phyloP scores from a whole-genome alignment of 1,284 basidiomycete genomes.

The Ustilago cynodontis region DNA sequence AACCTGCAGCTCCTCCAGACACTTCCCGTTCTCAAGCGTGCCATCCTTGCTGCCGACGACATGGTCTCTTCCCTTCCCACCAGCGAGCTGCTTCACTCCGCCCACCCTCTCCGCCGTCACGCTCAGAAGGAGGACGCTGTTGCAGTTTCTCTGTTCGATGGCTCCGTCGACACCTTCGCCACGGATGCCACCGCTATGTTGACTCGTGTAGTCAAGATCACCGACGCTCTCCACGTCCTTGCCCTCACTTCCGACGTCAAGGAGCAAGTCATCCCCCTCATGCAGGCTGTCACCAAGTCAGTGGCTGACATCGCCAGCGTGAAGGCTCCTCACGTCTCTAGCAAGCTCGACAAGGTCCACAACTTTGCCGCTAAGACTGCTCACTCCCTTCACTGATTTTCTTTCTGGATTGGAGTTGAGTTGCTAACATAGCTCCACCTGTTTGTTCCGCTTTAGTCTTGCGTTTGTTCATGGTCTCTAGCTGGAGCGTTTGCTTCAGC shows the following conservation, averaged over 20 bases:
- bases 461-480: background rate
- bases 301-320: constrained; percentile 6
- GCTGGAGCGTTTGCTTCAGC: background rate
- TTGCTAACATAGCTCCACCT: background rate
- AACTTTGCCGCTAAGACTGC: constrained; percentile 14
- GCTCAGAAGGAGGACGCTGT: background rate
- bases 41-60: constrained; percentile 5
- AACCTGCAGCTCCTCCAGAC: constrained; percentile 2
- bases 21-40: constrained; percentile 14
- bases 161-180: constrained; percentile 20
- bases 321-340: background rate
- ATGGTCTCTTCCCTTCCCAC: background rate
- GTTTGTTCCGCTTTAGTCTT: background rate
- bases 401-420: background rate
- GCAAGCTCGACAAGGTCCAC: constrained; percentile 7
- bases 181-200: constrained; percentile 6
- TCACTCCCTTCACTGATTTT: constrained; percentile 11
- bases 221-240: constrained; percentile 16
- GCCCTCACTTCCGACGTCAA: constrained; percentile 8
- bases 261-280: constrained; percentile 13
- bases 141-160: constrained; percentile 12
- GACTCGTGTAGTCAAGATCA: constrained; percentile 14
- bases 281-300: background rate
- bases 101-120: constrained; percentile 1
- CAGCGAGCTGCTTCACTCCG: background rate